Evolutionary conservation across 139 green algal species (phyloP).

Genomic region (Chlorella sp.): DNA sequence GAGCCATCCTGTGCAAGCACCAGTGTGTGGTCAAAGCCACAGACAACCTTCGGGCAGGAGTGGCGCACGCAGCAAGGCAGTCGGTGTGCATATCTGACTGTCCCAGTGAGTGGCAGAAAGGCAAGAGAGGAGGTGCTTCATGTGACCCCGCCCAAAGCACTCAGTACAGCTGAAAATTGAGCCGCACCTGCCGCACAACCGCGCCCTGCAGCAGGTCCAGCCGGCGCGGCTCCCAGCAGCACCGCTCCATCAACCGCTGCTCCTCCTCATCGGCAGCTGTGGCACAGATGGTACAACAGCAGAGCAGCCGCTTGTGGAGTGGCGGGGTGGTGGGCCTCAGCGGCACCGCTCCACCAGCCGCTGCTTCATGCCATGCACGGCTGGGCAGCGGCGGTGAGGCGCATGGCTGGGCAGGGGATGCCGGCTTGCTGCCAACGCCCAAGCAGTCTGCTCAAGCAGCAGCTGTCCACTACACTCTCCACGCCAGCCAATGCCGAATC

Average conservation of each 20-base stretch:
- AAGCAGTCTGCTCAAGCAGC: too few relatives aligned
- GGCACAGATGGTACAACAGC: background rate
- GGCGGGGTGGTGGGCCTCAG: too few relatives aligned
- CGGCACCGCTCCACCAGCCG: too few relatives aligned
- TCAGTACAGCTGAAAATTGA: background rate
- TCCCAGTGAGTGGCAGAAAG: too few relatives aligned
- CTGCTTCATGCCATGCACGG: too few relatives aligned
- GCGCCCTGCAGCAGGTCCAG: slow-evolving; percentile 24
- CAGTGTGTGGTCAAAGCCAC: slow-evolving; percentile 54
- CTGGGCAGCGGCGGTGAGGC: too few relatives aligned
- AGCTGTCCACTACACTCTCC: too few relatives aligned
- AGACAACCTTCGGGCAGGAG: slow-evolving; percentile 28
- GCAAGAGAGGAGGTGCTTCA: too few relatives aligned
- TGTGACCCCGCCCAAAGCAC: background rate
- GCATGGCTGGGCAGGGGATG: too few relatives aligned
- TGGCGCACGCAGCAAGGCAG: background rate
- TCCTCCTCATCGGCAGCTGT: slow-evolving; percentile 40
- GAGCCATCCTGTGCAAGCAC: slow-evolving; percentile 32
- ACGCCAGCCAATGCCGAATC: too few relatives aligned
- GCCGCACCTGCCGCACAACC: slow-evolving; percentile 25
- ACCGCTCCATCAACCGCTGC: slow-evolving; percentile 19
- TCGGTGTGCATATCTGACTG: background rate
- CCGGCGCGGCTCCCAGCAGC: slow-evolving; percentile 43
- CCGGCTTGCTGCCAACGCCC: too few relatives aligned
- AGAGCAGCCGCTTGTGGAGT: background rate